Conservation (phyloP, 2,329 filamentous ascomycete genomes). For the Dactylellina haptotyla region DNA sequence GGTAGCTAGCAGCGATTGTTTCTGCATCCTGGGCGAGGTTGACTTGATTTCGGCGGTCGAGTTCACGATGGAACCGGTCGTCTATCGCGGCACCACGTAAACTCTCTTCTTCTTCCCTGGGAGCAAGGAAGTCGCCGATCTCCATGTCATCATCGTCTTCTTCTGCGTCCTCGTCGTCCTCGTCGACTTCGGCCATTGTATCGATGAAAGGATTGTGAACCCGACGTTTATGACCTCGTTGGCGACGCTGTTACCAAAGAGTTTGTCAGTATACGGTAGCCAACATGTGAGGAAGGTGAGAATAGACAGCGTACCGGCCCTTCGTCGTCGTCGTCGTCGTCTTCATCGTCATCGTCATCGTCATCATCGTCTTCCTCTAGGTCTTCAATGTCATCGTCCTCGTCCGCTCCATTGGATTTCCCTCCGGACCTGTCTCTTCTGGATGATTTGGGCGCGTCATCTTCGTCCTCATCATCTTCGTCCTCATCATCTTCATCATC, state of each 20-base stretch:
- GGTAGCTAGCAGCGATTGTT: slow-evolving; percentile 85
- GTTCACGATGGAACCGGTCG: slow-evolving; percentile 90
- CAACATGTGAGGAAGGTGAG: background rate
- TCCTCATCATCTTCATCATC: no score
- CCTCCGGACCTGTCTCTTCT: slow-evolving; percentile 26
- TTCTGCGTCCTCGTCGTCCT: slow-evolving; percentile 84
- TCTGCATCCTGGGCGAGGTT: slow-evolving; percentile 91
- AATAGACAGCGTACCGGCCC: slow-evolving; percentile 28
- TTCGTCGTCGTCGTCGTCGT: slow-evolving; percentile 71
- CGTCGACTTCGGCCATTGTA: slow-evolving; percentile 97
- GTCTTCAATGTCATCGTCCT: slow-evolving; percentile 51
- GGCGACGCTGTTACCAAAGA: slow-evolving; percentile 53
- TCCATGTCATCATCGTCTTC: slow-evolving; percentile 89
- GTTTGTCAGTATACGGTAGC: background rate
- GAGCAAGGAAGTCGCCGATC: slow-evolving; percentile 74
- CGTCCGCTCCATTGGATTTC: slow-evolving; percentile 35
- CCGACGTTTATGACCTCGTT: slow-evolving; percentile 62
- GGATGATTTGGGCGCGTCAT: slow-evolving; percentile 50
- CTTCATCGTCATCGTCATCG: slow-evolving; percentile 66
- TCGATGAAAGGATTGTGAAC: slow-evolving; percentile 82
- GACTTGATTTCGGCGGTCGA: slow-evolving; percentile 89
- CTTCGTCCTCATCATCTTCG: slow-evolving; percentile 50
- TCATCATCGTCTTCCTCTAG: slow-evolving; percentile 60
- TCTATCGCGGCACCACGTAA: slow-evolving; percentile 77
- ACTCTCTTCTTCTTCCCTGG: slow-evolving; percentile 75